These are phyloP conservation scores for Leccinum colubrinum DNA, from an alignment of 1,284 basidiomycete species.

Conservation along the genomic window DNA sequence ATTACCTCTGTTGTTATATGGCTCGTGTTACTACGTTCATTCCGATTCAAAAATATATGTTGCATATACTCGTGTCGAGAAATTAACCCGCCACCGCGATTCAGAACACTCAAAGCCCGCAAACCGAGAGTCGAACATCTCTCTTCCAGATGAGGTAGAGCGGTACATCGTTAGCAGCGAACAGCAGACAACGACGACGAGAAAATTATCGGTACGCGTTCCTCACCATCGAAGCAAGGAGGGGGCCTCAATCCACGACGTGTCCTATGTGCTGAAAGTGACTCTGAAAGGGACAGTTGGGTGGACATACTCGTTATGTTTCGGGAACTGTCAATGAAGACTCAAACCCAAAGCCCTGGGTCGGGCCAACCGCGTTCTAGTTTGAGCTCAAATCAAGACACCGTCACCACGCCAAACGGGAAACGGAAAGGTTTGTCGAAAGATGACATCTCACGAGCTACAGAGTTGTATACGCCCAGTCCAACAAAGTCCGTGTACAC, in stretches of 20 bases:
- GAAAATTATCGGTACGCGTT: slow-evolving; percentile 95
- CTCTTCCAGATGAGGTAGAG: slow-evolving; percentile 70
- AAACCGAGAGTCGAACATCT: slow-evolving; percentile 59
- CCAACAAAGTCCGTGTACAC: no score
- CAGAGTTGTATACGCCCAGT: slow-evolving; percentile 8
- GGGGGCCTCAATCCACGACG: slow-evolving; percentile 77
- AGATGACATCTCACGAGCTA: slow-evolving; percentile 61
- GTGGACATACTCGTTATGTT: slow-evolving; percentile 85
- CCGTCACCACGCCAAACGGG: slow-evolving; percentile 36
- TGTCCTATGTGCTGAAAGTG: slow-evolving; percentile 95
- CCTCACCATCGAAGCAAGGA: slow-evolving; percentile 88
- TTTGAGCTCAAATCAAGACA: slow-evolving; percentile 49
- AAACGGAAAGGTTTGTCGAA: slow-evolving; percentile 47
- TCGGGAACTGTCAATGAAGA: slow-evolving; percentile 72
- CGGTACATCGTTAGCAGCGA: slow-evolving; percentile 57
- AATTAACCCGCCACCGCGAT: no score
- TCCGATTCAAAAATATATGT: no score
- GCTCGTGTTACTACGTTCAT: no score
- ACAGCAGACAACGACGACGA: slow-evolving; percentile 69
- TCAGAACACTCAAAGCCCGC: slow-evolving; percentile 27
- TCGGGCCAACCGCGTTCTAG: slow-evolving; percentile 52
- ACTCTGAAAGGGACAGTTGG: slow-evolving; percentile 91
- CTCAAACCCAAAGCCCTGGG: slow-evolving; percentile 24
- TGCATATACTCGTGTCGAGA: no score
- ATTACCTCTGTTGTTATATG: no score